A percentile compares a stretch with the other conserved stretches of the same genome.
phyloP scores from a whole-genome alignment of 139 green algal species.

The Micractinium conductrix region DNA sequence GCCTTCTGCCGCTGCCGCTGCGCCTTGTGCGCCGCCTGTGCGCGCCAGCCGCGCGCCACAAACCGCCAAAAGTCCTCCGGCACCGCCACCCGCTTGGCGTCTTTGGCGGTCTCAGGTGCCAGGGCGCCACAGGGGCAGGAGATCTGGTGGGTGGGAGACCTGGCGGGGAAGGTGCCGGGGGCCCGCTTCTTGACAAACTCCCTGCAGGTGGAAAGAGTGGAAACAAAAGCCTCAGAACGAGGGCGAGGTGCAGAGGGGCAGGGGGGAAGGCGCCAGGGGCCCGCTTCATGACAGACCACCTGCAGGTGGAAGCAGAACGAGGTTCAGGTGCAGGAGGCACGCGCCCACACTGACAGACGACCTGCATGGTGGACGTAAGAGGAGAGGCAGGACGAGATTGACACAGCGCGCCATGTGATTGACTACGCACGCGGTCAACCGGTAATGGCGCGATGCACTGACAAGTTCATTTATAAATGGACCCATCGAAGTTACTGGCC shows the following conservation, averaged over 20 bases:
- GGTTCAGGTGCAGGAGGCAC: too few relatives aligned
- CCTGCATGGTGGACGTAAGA: too few relatives aligned
- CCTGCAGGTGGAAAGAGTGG: neutral
- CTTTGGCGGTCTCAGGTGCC: slow-evolving; percentile 39
- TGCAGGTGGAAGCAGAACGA: too few relatives aligned
- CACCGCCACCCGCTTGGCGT: slow-evolving; percentile 48
- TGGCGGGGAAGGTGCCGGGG: neutral
- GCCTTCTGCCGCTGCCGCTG: neutral
- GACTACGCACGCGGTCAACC: too few relatives aligned
- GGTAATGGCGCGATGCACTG: too few relatives aligned
- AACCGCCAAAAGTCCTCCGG: slow-evolving; percentile 49
- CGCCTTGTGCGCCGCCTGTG: slow-evolving; percentile 16
- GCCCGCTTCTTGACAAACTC: slow-evolving; percentile 34
- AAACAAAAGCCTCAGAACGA: neutral
- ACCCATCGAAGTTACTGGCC: too few relatives aligned
- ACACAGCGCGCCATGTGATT: too few relatives aligned
- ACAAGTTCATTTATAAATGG: too few relatives aligned
- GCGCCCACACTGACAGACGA: too few relatives aligned
- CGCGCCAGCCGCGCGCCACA: slow-evolving; percentile 52
- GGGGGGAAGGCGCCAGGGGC: neutral
- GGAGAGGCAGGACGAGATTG: too few relatives aligned
- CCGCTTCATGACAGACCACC: neutral
- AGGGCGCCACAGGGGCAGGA: slow-evolving; percentile 69
- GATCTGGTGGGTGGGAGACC: slow-evolving; percentile 57
- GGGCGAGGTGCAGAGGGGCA: neutral